Evolutionary conservation across 2,329 filamentous ascomycete genomes (phyloP).

Genomic region (Penicillium rolfsii): DNA sequence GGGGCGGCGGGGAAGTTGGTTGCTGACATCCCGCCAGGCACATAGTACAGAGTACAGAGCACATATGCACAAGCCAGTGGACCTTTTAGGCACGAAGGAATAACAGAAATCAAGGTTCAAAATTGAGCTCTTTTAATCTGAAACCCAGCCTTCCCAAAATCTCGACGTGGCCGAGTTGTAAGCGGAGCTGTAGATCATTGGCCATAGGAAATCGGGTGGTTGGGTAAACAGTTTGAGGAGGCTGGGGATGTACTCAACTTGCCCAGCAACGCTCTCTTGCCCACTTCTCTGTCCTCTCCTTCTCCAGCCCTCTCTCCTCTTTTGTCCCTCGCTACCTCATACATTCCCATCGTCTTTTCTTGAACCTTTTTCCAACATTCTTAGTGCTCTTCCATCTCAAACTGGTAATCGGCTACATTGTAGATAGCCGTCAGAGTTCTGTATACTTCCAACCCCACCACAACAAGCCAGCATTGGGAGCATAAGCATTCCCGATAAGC

Average conservation of each 20-base stretch:
- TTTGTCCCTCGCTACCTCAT: slow-evolving; percentile 17
- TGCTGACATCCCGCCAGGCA: slow-evolving; percentile 7
- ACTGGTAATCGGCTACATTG: slow-evolving; percentile 13
- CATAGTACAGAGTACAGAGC: not conserved
- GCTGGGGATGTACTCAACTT: slow-evolving; percentile 33
- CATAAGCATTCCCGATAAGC: slow-evolving; percentile 8
- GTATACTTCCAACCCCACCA: slow-evolving; percentile 17
- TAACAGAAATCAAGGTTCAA: slow-evolving; percentile 2
- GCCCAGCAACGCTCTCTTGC: slow-evolving; percentile 18
- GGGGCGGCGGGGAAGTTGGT: slow-evolving; percentile 12
- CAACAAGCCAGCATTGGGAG: not conserved
- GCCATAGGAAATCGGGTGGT: slow-evolving; percentile 40
- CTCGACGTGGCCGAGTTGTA: not conserved
- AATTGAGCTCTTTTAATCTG: slow-evolving; percentile 9
- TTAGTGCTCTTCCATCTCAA: not conserved
- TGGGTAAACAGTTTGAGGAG: slow-evolving; percentile 36
- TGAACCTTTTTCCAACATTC: slow-evolving; percentile 12
- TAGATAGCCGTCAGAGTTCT: slow-evolving; percentile 11
- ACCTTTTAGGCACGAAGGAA: slow-evolving; percentile 10
- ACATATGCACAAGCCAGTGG: slow-evolving; percentile 15
- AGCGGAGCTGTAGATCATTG: slow-evolving; percentile 15
- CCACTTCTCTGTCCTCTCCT: slow-evolving; percentile 11
- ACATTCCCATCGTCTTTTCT: slow-evolving; percentile 21
- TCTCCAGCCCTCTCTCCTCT: slow-evolving; percentile 19
- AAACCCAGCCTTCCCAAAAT: slow-evolving; percentile 26